Conservation (phyloP, 345 rosid species). For the Eucalyptus cloeziana region DNA sequence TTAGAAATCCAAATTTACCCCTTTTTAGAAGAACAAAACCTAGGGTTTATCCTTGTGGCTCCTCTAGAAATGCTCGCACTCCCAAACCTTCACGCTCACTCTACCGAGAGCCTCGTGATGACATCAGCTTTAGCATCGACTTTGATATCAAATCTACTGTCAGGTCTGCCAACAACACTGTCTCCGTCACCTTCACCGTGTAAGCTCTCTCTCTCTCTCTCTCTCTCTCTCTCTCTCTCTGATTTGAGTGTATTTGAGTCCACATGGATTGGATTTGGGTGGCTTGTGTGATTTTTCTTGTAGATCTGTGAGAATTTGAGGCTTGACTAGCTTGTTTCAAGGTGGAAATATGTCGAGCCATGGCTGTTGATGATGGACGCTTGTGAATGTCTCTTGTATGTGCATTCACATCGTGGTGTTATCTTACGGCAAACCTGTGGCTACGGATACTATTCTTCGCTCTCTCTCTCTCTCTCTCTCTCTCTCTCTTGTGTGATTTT, state of each 20-base stretch:
- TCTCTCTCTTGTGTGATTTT: not conserved
- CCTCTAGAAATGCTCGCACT: accelerated
- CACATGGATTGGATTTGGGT: not conserved
- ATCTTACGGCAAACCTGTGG: not conserved
- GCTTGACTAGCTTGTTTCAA: not conserved
- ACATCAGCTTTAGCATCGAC: conserved; percentile 14
- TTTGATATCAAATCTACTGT: conserved; percentile 77
- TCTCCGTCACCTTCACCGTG: conserved; percentile 67
- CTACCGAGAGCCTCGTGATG: conserved; percentile 10
- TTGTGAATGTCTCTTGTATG: not conserved
- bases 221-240: not conserved
- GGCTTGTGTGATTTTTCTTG: not conserved
- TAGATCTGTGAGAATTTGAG: not conserved
- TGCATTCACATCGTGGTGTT: not conserved
- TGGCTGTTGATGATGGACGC: not conserved
- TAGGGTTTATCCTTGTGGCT: not conserved
- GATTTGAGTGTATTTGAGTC: not conserved
- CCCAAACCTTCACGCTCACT: not conserved
- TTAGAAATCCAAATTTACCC: not conserved
- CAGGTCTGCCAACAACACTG: conserved; percentile 56
- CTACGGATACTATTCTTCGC: not conserved
- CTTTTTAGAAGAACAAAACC: too few species aligned
- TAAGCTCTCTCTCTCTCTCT: conserved; percentile 10
- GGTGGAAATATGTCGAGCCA: not conserved
- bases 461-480: too few species aligned